phyloP scores from a whole-genome alignment of 2,329 filamentous ascomycete species.

The Curvularia spicifera region DNA sequence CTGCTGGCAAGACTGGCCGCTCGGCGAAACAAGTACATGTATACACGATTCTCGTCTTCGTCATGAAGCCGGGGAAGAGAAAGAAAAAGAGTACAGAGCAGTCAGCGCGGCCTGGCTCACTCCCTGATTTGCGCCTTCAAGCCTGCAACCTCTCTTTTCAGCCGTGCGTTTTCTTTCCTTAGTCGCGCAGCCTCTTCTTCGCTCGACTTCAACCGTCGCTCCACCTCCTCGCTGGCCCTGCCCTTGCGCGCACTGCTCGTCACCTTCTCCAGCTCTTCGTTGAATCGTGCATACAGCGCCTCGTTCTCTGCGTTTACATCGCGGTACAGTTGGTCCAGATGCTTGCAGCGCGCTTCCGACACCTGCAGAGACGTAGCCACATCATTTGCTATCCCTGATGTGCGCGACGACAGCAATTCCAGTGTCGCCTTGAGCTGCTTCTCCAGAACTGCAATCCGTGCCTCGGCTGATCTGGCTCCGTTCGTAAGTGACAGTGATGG shows the following conservation, averaged over 20 bases:
- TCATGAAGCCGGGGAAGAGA: not conserved
- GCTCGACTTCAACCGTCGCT: slow-evolving; percentile 72
- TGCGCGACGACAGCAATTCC: slow-evolving; percentile 43
- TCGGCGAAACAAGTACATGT: not conserved
- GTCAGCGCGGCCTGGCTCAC: slow-evolving; percentile 33
- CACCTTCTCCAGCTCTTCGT: slow-evolving; percentile 85
- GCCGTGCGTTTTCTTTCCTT: slow-evolving; percentile 83
- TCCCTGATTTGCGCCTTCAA: slow-evolving; percentile 59
- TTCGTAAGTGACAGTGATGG: slow-evolving; percentile 29
- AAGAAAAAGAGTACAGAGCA: slow-evolving; percentile 5
- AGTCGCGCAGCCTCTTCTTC: slow-evolving; percentile 78
- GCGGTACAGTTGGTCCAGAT: slow-evolving; percentile 86
- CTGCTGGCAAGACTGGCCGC: not conserved
- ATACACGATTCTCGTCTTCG: no score
- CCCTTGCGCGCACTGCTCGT: slow-evolving; percentile 72
- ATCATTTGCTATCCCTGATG: slow-evolving; percentile 67
- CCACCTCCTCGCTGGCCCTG: slow-evolving; percentile 79
- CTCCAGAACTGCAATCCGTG: slow-evolving; percentile 71
- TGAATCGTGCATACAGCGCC: slow-evolving; percentile 88
- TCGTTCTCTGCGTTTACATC: slow-evolving; percentile 91
- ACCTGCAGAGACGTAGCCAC: slow-evolving; percentile 74
- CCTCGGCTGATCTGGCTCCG: slow-evolving; percentile 51
- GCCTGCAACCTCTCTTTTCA: slow-evolving; percentile 83
- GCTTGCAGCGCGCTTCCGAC: slow-evolving; percentile 77
- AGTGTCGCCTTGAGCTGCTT: slow-evolving; percentile 62